Evolutionary conservation across 352 stramenopile species (phyloP), one percentile per base, ranked within the genome.

Genomic region (Globisporangium yorkense): DNA sequence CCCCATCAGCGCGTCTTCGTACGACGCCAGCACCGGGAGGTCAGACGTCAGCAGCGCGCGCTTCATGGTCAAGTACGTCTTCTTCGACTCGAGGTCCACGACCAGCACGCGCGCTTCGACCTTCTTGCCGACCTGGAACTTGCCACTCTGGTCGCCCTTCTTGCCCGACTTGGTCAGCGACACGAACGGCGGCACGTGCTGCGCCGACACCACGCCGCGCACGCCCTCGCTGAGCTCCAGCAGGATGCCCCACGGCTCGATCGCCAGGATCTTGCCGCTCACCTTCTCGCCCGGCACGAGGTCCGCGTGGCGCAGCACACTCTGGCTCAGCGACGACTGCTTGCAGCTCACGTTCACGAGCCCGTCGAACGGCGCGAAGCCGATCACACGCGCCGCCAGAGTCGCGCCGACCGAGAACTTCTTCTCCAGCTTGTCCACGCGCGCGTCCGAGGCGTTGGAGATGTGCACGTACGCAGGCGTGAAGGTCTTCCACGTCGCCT

Each of bases 61-160:
- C 77, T 96, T 97, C 78, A 94, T 91, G 21, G 92, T 96, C 57
- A 99, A 54, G 37, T 83, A 87, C 18, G 83, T 94, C 75, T 98
- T 98, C 72, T 98, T 98, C 20, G 83, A 70, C 13, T 92, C 94
- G 9, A 96, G 37, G 37, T 96, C 84, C 12, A 95, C 78, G 21
- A 86, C 74, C 44, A 96, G 68, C 51, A 97, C 88, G 21, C 88
- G 85, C n/a, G 75, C 84, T 6, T 74, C 80, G n/a, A 89, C 73
- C 10, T 62, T 63, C 64, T 93, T 89, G 54, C 87, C 87, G 10
- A 89, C 69, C 52, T 84, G 80, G 68, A 84, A 96, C 66, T 92
- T 92, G 59, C 68, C 74, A 41, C 63, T 87, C 60, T 72, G 74
- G 57, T 83, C 83, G 15, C 59, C 66, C 54, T 82, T 87, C 54